Base-by-base conservation (phyloP, 352 stramenopile species). In the Aphanomyces euteiches region DNA sequence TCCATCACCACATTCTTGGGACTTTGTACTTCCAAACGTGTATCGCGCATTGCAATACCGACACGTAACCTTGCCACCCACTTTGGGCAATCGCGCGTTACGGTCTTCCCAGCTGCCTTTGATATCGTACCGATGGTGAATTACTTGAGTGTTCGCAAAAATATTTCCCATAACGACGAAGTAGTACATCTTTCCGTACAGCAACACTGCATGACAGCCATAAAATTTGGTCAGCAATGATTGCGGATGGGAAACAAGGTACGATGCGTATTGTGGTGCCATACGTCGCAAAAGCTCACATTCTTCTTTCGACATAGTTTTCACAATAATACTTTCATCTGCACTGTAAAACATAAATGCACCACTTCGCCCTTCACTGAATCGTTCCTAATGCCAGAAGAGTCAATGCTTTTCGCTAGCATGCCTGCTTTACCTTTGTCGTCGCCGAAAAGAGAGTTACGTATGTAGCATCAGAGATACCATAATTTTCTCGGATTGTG, bases 81-180 rank as follows among this genome's bases (percentile, higher is more conserved):
- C 77, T 38, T 85, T 90, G 19, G 88, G 88, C 7, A 93, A 82
- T 73, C 91, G 92, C 0, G 88, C 88, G 72, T 93, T 94, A 8
- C 88, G 81, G 66, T 94, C 85, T 40, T 96, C 83, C 88, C 89
- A 97, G 34, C 83, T 93, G 34, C 90, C 90, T 77, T 97, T 97
- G 66, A 97, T 92, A 72, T 97, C 90, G 73, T 97, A 97, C 3
- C 86, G 84, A 70, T 93, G 86, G 71, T 97, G 88, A 12, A 97
- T 84, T 61, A 88, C 84, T 63, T 92, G 85, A 7, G 84, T 95
- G 45, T 94, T 87, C 3, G 82, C 78, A 73, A 97, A 96, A 54
- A 97, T 63, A 57, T 97, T 97, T 13, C 79, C 87, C 90, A 97
- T 97, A 37, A 97, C 90, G 19, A 97, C 88, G 67, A 97, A 97